A percentile compares a stretch with the other conserved stretches of the same genome.
phyloP scores from a whole-genome alignment of 805 yeast species.

The Candida lessepsii region DNA sequence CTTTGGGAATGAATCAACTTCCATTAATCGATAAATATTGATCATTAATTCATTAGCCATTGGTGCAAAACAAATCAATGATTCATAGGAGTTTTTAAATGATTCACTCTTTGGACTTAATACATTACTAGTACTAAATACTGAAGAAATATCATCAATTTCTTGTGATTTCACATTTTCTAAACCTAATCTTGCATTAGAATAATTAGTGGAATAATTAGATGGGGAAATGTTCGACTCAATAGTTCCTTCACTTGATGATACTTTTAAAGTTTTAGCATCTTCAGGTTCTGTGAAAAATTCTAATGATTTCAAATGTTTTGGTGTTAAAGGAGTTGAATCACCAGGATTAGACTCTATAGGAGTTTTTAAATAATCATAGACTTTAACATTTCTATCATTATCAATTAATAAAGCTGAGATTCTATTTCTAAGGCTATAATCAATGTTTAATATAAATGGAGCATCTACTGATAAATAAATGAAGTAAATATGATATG shows the following conservation, averaged over 20 bases:
- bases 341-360: background rate
- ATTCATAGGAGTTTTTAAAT: conserved; percentile 12
- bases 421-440: conserved; percentile 45
- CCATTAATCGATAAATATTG: conserved; percentile 60
- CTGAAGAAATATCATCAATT: background rate
- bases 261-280: background rate
- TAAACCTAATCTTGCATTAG: conserved; percentile 1
- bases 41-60: conserved; percentile 49
- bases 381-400: background rate
- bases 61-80: conserved; percentile 21
- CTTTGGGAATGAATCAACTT: conserved; percentile 71
- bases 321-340: background rate
- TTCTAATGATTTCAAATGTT: background rate
- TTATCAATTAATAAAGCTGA: conserved; percentile 21
- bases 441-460: conserved; percentile 67
- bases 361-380: conserved; percentile 16
- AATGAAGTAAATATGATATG: conserved; percentile 63
- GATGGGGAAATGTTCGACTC: no score
- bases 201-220: no score
- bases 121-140: background rate
- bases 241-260: background rate
- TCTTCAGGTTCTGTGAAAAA: background rate
- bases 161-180: conserved; percentile 5
- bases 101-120: conserved; percentile 13
- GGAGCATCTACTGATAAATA: conserved; percentile 68